These are phyloP conservation scores for Lipomyces chichibuensis DNA, from an alignment of 805 yeast genomes.

Conservation along the genomic window DNA sequence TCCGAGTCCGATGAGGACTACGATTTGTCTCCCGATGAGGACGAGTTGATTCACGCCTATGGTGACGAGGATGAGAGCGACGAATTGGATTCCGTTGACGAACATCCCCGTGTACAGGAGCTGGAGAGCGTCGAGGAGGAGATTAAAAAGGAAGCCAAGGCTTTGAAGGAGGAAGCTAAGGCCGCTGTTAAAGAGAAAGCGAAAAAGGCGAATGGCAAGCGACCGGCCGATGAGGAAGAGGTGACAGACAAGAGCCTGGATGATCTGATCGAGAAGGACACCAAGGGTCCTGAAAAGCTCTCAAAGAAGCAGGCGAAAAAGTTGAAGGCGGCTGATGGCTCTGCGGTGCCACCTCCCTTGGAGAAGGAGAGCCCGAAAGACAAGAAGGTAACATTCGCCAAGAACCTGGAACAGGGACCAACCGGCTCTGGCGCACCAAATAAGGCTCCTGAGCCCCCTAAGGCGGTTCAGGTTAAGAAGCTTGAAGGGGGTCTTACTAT, in stretches of 20 bases:
- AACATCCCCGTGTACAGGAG: constrained; percentile 47
- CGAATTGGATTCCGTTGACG: constrained; percentile 49
- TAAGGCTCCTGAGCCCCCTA: constrained; percentile 45
- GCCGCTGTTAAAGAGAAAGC: constrained; percentile 16
- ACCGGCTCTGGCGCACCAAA: constrained; percentile 49
- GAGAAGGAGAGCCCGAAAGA: constrained; percentile 49
- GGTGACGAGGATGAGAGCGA: constrained; percentile 40
- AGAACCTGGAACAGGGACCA: constrained; percentile 94
- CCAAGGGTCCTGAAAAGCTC: constrained; percentile 16
- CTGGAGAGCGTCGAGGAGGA: constrained; percentile 45
- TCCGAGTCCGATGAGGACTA: constrained; percentile 39
- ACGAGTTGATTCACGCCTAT: constrained; percentile 38
- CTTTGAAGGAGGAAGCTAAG: constrained; percentile 41
- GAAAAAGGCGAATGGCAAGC: constrained; percentile 32
- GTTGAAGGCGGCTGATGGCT: constrained; percentile 34
- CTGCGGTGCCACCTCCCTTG: constrained; percentile 32
- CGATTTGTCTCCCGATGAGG: constrained; percentile 43
- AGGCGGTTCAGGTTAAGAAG: constrained; percentile 56
- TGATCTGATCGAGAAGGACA: constrained; percentile 33
- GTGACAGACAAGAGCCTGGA: constrained; percentile 22
- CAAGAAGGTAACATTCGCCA: constrained; percentile 84
- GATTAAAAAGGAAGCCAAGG: constrained; percentile 43
- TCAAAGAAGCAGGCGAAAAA: constrained; percentile 38
- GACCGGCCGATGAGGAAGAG: constrained; percentile 37
- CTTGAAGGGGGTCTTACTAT: constrained; percentile 90